These are phyloP conservation scores for Microcyclospora pomicola DNA, from an alignment of 2,329 filamentous ascomycete genomes.

Conservation along the genomic window DNA sequence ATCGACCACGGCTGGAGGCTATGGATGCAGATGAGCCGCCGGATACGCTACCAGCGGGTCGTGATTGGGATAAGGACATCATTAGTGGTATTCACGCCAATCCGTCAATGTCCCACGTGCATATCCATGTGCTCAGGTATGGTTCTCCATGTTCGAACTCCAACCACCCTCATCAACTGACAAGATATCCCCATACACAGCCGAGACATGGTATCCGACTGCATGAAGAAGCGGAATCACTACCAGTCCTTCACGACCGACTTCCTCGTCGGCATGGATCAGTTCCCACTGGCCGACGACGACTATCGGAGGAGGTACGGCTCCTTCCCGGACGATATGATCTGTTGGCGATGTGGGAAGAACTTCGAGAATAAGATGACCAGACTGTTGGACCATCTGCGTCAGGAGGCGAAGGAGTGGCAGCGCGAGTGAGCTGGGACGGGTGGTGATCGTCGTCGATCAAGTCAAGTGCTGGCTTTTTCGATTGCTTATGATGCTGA, in stretches of 20 bases:
- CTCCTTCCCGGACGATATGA: slow-evolving; percentile 48
- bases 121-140: slow-evolving; percentile 63
- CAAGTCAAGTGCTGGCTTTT: no score
- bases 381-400: slow-evolving; percentile 61
- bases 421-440: slow-evolving; percentile 39
- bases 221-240: slow-evolving; percentile 68
- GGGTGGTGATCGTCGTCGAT: no score
- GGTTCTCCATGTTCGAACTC: no score
- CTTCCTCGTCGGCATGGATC: slow-evolving; percentile 66
- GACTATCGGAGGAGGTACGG: slow-evolving; percentile 51
- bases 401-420: slow-evolving; percentile 63
- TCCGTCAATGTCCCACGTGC: slow-evolving; percentile 84
- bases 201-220: slow-evolving; percentile 59
- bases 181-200: slow-evolving; percentile 26
- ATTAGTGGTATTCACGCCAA: slow-evolving; percentile 69
- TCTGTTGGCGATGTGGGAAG: slow-evolving; percentile 71
- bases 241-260: slow-evolving; percentile 83
- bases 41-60: slow-evolving; percentile 47
- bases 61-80: slow-evolving; percentile 67
- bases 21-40: slow-evolving; percentile 35
- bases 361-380: slow-evolving; percentile 64
- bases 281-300: slow-evolving; percentile 59
- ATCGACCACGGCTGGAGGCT: slow-evolving; percentile 49
- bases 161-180: no score
- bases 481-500: no score